A percentile compares a stretch with the other conserved stretches of the same genome.
phyloP scores from a whole-genome alignment of 306 rosid genomes.

The Citrullus colocynthis region DNA sequence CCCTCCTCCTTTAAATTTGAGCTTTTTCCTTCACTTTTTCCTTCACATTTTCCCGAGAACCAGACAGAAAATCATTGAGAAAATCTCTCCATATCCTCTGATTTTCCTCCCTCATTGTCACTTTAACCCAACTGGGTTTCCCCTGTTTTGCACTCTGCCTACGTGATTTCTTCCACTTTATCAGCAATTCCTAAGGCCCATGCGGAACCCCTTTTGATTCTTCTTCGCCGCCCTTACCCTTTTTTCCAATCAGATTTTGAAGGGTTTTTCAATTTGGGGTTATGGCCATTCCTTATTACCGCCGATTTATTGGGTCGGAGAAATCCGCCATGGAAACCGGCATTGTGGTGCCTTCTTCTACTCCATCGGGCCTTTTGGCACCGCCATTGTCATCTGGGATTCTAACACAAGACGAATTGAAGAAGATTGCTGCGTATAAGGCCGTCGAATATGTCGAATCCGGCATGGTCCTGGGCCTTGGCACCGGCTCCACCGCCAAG shows the following conservation, averaged over 20 bases:
- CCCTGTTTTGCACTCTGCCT: not conserved
- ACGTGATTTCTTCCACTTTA: not conserved
- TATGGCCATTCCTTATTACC: slow-evolving; percentile 43
- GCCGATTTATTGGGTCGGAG: slow-evolving; percentile 36
- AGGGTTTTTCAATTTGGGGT: not conserved
- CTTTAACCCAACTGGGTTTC: not conserved
- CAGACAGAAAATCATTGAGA: not conserved
- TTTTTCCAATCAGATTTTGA: not conserved
- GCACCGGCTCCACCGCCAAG: slow-evolving; percentile 83
- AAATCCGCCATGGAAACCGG: slow-evolving; percentile 54
- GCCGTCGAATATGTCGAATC: slow-evolving; percentile 77
- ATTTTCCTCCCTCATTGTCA: not conserved
- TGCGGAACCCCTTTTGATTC: not conserved
- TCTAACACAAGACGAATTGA: slow-evolving; percentile 69
- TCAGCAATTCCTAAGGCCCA: not conserved
- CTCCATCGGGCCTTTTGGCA: slow-evolving; percentile 18
- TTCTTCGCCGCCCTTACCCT: not conserved
- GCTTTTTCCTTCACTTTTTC: not conserved
- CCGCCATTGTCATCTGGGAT: slow-evolving; percentile 18
- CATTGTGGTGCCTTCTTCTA: slow-evolving; percentile 29
- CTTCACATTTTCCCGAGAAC: not conserved
- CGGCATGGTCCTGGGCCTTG: slow-evolving; percentile 81
- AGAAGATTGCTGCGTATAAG: slow-evolving; percentile 83
- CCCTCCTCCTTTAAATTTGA: not conserved
- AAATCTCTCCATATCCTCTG: not conserved